A percentile compares a stretch with the other conserved stretches of the same genome.
phyloP scores from a whole-genome alignment of 495 filamentous ascomycete species.

The Diplogelasinospora grovesii region DNA sequence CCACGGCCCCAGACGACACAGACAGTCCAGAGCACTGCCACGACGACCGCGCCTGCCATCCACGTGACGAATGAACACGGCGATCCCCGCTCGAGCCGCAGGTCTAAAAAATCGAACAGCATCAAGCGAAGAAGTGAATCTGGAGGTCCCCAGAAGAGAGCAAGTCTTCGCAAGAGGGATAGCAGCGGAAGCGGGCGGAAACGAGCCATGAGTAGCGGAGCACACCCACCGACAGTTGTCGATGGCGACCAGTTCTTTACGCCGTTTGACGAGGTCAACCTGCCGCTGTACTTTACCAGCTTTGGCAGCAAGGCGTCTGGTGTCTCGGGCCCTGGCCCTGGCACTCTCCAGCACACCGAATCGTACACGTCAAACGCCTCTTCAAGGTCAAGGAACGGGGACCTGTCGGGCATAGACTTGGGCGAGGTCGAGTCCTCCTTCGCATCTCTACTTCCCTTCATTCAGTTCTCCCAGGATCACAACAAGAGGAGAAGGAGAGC shows the following conservation, averaged over 20 bases:
- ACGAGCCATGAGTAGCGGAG: constrained; percentile 27
- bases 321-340: background rate
- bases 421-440: constrained; percentile 16
- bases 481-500: constrained; percentile 51
- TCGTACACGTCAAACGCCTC: constrained; percentile 21
- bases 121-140: constrained; percentile 36
- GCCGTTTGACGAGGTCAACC: constrained; percentile 27
- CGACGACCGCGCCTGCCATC: constrained; percentile 26
- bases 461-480: constrained; percentile 45
- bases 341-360: constrained; percentile 21
- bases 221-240: constrained; percentile 22
- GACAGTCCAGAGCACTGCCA: constrained; percentile 36
- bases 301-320: constrained; percentile 17
- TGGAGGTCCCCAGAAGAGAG: constrained; percentile 28
- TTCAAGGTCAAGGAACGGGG: constrained; percentile 12
- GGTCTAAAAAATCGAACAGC: constrained; percentile 28
- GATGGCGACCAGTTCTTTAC: constrained; percentile 36
- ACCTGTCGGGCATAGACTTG: constrained; percentile 9
- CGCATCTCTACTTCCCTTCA: constrained; percentile 34
- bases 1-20: constrained; percentile 35
- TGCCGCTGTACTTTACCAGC: constrained; percentile 30
- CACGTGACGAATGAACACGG: constrained; percentile 36
- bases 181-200: constrained; percentile 34
- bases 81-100: constrained; percentile 23
- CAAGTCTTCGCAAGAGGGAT: constrained; percentile 41